Evolutionary conservation across 140 eudicot species (phyloP), one percentile per base, ranked within the genome.

Genomic region (Erigeron philadelphicus): DNA sequence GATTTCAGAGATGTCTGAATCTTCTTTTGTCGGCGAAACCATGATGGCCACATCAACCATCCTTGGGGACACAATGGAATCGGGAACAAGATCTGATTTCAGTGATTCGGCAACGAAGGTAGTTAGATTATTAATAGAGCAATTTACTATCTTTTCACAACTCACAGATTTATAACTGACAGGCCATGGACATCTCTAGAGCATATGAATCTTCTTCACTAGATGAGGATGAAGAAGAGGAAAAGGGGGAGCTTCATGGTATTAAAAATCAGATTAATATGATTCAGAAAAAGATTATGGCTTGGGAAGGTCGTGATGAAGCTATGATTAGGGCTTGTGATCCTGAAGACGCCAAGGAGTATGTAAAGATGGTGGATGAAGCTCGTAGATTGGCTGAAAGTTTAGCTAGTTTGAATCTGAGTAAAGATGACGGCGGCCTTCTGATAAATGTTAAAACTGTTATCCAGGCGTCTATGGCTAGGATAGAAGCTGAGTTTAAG

Each of bases 401-500:
- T 31, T 88, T 87, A 56, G 88, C 81, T 64, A 62, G 75, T 66
- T 64, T 75, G 72, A 80, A 77, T 66, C 70, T 71, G 8, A 38
- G 15, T 43, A 84, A 71, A 72, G 54, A 61, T 61, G 90, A 86
- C 43, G 68, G 56, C 7, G 55, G 41, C 31, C 73, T 84, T 70
- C 76, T 83, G 17, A 72, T 67, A 5, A 80, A 70, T 54, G 96
- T 90, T 4, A 86, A 88, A 13, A 88, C 81, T 64, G 72, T 88
- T 84, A 89, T 88, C 76, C 96, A 88, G 67, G 83, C 88, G 6
- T 87, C 90, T 0, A 92, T 86, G 95, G 72, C 74, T 1, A 82
- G 84, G 68, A 75, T 92, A 12, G 93, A 88, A 61, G 88, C 82
- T 67, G 93, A 84, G 73, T 84, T 92, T 15, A 76, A 45, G 67